Conservation (phyloP, 768 basidiomycete genomes). For the Tricholoma matsutake region DNA sequence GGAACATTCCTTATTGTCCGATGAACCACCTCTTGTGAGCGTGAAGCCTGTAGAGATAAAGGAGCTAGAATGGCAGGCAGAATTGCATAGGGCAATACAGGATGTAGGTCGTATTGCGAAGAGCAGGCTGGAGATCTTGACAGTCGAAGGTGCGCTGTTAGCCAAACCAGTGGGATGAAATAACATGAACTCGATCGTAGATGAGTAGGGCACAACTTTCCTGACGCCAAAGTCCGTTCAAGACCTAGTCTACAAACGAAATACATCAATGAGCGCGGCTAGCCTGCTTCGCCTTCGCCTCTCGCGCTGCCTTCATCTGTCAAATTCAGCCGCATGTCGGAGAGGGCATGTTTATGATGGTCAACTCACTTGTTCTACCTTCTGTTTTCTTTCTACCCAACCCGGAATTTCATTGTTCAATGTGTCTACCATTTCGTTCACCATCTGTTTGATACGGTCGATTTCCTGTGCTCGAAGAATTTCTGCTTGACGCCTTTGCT, state of each 20-base stretch:
- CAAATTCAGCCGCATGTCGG: not conserved
- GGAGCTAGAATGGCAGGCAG: conserved; percentile 55
- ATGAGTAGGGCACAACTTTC: not conserved
- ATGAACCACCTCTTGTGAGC: conserved; percentile 35
- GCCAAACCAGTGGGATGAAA: not conserved
- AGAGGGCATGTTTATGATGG: not conserved
- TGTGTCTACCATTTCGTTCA: conserved; percentile 53
- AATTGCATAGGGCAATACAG: conserved; percentile 67
- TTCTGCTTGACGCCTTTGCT: conserved; percentile 29
- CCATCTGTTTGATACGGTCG: conserved; percentile 37
- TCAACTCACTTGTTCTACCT: conserved; percentile 46
- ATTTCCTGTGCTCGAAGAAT: conserved; percentile 37
- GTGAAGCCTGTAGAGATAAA: conserved; percentile 36
- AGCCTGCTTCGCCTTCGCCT: conserved; percentile 9
- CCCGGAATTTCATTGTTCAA: conserved; percentile 57
- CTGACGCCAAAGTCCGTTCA: not conserved
- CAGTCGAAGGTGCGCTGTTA: conserved; percentile 26
- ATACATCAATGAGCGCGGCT: conserved; percentile 1
- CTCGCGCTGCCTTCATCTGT: conserved; percentile 15
- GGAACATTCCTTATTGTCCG: conserved; percentile 45
- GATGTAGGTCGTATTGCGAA: conserved; percentile 79
- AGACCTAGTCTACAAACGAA: not conserved
- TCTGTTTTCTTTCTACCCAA: conserved; percentile 54
- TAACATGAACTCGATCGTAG: conserved; percentile 2
- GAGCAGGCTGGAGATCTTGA: conserved; percentile 53